Conservation (phyloP, 176 grass and related monocot species). For the Oryza meridionalis region DNA sequence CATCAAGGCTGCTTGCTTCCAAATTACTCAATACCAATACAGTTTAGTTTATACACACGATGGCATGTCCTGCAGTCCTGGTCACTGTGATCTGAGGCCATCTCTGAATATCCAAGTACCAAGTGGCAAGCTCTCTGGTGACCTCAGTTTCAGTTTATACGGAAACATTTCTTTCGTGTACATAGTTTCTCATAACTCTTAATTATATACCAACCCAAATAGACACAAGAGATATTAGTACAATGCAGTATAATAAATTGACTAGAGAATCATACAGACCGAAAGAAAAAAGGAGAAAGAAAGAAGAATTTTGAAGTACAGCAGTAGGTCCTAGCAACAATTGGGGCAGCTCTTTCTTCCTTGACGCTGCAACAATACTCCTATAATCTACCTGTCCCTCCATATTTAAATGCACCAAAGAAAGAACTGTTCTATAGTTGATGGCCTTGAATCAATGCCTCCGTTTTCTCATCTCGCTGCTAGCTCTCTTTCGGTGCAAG, state of each 20-base stretch:
- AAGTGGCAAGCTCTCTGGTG: not conserved
- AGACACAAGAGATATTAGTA: not conserved
- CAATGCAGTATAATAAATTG: not conserved
- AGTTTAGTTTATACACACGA: not conserved
- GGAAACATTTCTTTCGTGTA: not conserved
- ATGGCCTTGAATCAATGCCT: conserved; percentile 24
- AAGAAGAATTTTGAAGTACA: not conserved
- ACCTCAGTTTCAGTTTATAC: not conserved
- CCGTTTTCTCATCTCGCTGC: not conserved
- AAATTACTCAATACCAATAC: conserved; percentile 12
- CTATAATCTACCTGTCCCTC: not conserved
- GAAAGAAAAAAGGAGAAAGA: not conserved
- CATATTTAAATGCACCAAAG: not conserved
- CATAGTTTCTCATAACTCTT: not conserved
- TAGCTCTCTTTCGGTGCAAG: conserved; percentile 11
- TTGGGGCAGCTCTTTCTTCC: not conserved
- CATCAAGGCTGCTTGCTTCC: conserved; percentile 12
- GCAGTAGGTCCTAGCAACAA: not conserved
- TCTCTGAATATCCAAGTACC: conserved; percentile 8
- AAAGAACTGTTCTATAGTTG: not conserved
- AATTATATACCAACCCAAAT: not conserved
- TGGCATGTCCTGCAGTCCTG: not conserved
- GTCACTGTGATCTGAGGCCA: conserved; percentile 13
- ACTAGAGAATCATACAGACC: not conserved
- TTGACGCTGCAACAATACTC: not conserved